These are phyloP conservation scores for Talaromyces islandicus DNA, from an alignment of 2,329 filamentous ascomycete genomes.

Conservation along the genomic window DNA sequence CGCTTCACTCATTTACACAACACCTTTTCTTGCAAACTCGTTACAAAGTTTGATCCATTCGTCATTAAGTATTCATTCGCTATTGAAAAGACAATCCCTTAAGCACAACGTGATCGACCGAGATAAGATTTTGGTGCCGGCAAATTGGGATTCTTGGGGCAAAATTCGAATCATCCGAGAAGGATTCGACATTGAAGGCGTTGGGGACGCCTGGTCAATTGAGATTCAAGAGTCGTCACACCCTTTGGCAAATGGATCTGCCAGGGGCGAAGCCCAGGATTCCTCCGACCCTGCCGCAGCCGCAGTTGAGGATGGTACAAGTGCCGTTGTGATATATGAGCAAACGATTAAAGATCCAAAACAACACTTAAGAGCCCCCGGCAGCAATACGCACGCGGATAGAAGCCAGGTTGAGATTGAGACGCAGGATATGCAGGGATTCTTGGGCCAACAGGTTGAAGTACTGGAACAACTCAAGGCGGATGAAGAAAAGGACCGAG, in stretches of 20 bases:
- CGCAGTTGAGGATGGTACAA: slow-evolving; percentile 37
- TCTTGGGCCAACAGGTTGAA: slow-evolving; percentile 68
- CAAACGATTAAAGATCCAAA: slow-evolving; percentile 72
- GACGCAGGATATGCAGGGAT: slow-evolving; percentile 69
- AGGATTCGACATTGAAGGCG: slow-evolving; percentile 82
- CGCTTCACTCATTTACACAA: slow-evolving; percentile 78
- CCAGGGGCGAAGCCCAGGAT: slow-evolving; percentile 21
- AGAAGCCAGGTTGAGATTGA: slow-evolving; percentile 51
- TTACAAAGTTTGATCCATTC: slow-evolving; percentile 77
- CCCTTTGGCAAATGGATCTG: slow-evolving; percentile 11
- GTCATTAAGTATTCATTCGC: slow-evolving; percentile 76
- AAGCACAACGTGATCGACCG: slow-evolving; percentile 90
- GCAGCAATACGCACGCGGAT: slow-evolving; percentile 39
- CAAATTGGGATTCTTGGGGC: slow-evolving; percentile 98
- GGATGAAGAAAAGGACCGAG: slow-evolving; percentile 47
- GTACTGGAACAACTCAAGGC: slow-evolving; percentile 61
- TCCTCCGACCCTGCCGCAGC: slow-evolving; percentile 19
- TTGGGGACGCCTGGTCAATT: slow-evolving; percentile 78
- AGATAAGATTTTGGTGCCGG: slow-evolving; percentile 88
- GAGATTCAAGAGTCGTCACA: slow-evolving; percentile 59
- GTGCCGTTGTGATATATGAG: slow-evolving; percentile 69
- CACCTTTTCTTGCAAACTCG: slow-evolving; percentile 68
- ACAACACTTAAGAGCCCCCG: slow-evolving; percentile 54
- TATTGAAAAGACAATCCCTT: slow-evolving; percentile 69
- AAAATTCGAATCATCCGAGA: slow-evolving; percentile 91